Evolutionary conservation across 345 rosid genomes (phyloP).

Genomic region (Alliaria petiolata): DNA sequence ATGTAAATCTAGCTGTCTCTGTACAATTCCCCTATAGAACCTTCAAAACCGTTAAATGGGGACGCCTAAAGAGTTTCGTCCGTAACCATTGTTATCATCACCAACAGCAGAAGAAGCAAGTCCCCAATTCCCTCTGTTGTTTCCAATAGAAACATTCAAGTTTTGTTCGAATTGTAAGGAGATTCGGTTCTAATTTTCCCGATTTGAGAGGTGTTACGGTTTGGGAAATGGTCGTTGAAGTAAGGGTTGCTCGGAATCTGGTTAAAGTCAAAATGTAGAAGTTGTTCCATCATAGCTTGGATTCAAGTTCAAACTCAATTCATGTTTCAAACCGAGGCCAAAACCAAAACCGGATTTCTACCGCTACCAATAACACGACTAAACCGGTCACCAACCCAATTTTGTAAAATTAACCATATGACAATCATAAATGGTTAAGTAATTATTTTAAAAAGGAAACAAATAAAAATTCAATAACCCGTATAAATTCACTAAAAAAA

Average conservation of each 20-base stretch:
- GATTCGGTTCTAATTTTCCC: constrained; percentile 57
- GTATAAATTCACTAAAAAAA: too few species aligned
- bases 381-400: constrained; percentile 60
- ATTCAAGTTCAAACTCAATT: constrained; percentile 46
- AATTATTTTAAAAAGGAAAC: too few species aligned
- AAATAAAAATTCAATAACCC: too few species aligned
- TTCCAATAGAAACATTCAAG: constrained; percentile 57
- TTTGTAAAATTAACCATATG: too few species aligned
- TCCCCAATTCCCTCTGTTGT: constrained; percentile 66
- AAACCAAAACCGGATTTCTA: constrained; percentile 48
- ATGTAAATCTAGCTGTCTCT: constrained; percentile 57
- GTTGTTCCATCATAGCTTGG: constrained; percentile 45
- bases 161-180: constrained; percentile 44
- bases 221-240: constrained; percentile 46
- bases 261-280: constrained; percentile 49
- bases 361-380: constrained; percentile 52
- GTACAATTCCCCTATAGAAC: constrained; percentile 62
- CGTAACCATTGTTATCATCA: constrained; percentile 37
- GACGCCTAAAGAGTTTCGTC: constrained; percentile 43
- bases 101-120: constrained; percentile 37
- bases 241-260: constrained; percentile 47
- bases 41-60: constrained; percentile 56
- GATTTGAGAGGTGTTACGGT: constrained; percentile 63
- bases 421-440: too few species aligned
- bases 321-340: constrained; percentile 65